Evolutionary conservation across 2,329 filamentous ascomycete genomes (phyloP), one percentile per base, ranked within the genome.

Genomic region (Aspergillus japonicus): DNA sequence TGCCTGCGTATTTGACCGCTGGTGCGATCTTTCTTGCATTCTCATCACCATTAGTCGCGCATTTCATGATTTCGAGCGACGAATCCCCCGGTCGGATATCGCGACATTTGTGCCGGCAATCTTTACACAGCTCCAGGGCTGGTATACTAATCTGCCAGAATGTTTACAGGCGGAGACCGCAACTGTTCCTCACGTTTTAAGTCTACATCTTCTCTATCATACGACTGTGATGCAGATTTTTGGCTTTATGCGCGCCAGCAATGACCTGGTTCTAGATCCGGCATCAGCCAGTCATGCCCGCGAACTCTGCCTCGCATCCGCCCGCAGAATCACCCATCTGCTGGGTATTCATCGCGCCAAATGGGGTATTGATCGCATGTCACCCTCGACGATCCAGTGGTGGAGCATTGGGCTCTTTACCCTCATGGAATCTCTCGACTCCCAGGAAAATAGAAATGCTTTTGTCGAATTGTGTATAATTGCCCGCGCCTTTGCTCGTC

Each of bases 301-400:
- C 23, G 50, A 62, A 6, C 58, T 64, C 11, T 69, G 65, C 33
- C 58, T 69, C 21, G 50, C 59, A 0, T 67, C 64, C 12, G 67
- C 70, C 5, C 65, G 65, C 29, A 61, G 57, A 5, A 66, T 73
- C 4, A 62, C 66, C 21, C 33, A 64, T 12, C 62, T 74, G 10
- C 60, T 69, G 23, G 63, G 63, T n/a, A 59, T 62, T 14, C 68
- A 70, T 44, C 70, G 67, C 21, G 47, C 62, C n/a, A 63, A 66
- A 21, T 74, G 71, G 71, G 70, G 72, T 19, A 63, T 67, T 14
- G 69, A 73, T 49, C 65, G 64, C 49, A 68, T 64, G 69, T 64
- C 59, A 58, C 69, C 48, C n/a, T 66, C 60, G 54, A 63, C 69
- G 56, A 57, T 68, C 12, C 69, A 73, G 14, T 73, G 69, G 58